Evolutionary conservation across 1,139 yeast genomes (phyloP).

Genomic region (Protomyces lactucae-debilis): DNA sequence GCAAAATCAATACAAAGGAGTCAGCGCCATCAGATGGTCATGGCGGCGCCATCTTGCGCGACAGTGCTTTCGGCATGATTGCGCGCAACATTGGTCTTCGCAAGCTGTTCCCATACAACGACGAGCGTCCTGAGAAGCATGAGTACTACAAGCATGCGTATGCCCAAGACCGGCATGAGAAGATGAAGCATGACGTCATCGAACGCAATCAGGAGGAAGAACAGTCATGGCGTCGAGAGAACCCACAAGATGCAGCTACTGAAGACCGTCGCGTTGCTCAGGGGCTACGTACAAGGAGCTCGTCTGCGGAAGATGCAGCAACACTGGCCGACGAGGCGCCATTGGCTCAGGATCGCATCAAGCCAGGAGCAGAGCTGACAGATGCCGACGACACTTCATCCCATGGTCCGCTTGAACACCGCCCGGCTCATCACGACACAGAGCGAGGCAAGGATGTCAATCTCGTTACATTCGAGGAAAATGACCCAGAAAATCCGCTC

Average conservation of each 20-base stretch:
- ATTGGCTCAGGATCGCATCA: background rate
- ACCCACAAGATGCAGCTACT: conserved; percentile 17
- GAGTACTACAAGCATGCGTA: conserved; percentile 5
- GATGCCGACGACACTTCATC: background rate
- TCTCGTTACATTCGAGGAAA: conserved; percentile 46
- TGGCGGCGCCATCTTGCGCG: conserved; percentile 9
- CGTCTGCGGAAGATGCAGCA: conserved; percentile 1
- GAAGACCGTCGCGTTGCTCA: conserved; percentile 1
- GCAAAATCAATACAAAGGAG: conserved; percentile 17
- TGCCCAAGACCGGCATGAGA: conserved; percentile 1
- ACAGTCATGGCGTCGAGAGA: conserved; percentile 9
- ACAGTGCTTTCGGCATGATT: conserved; percentile 3
- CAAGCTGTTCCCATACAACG: conserved; percentile 16
- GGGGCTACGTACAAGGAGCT: background rate
- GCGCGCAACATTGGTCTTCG: background rate
- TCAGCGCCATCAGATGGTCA: conserved; percentile 3
- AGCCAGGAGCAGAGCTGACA: background rate
- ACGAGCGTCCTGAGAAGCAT: conserved; percentile 5
- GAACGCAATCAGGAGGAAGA: conserved; percentile 9
- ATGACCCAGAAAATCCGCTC: conserved; percentile 55
- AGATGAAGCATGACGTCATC: conserved; percentile 6
- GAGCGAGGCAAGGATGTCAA: conserved; percentile 25
- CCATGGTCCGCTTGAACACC: background rate
- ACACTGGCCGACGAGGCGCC: conserved; percentile 8
- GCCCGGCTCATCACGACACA: conserved; percentile 7